Base-by-base conservation (phyloP, 2,329 filamentous ascomycete species). In the Ophidiomyces ophidiicola region DNA sequence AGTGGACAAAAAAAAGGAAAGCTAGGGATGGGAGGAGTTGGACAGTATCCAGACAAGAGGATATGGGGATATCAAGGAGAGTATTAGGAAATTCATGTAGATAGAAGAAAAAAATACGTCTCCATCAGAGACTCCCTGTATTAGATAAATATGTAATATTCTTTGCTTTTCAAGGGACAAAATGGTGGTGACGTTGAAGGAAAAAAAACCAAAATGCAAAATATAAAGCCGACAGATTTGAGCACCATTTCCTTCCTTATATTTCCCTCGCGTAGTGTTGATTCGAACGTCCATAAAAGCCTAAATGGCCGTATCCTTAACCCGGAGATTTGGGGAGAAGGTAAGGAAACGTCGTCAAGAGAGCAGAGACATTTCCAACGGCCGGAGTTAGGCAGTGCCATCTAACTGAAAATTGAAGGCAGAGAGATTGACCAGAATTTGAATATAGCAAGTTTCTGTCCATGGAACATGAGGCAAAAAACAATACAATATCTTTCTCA, bases 61-160 rank as follows among this genome's bases (percentile, higher is more conserved):
- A 14, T 6, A n/a, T 14, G 28, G 28, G 12, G 28, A 30, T 15
- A 30, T 12, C 28, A n/a, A n/a, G 8, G 17, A 30, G 17, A 14
- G 12, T n/a, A 14, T 14, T 3, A 30, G 3, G 7, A 19, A 20
- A 8, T 3, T 11, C 5, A 19, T 6, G 15, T 10, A 18, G 30
- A 28, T 28, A 14, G 20, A 19, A 17, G 4, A 25, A 26, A 8
- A 32, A 32, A 19, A 18, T 19, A 19, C 21, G 8, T 18, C 14
- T 24, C 33, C 23, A 28, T 8, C 14, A 30, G 24, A 36, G 24
- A 19, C 15, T 36, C 5, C 12, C 33, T 25, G 11, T 14, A 36
- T 36, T 36, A 39, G 14, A 32, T 32, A 32, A 10, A 39, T 32
- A 5, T 6, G 29, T 26, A 20, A 32, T 39, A 21, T 39, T 32